Base-by-base conservation (phyloP, 2,329 filamentous ascomycete genomes). In the Colletotrichum spinosum region DNA sequence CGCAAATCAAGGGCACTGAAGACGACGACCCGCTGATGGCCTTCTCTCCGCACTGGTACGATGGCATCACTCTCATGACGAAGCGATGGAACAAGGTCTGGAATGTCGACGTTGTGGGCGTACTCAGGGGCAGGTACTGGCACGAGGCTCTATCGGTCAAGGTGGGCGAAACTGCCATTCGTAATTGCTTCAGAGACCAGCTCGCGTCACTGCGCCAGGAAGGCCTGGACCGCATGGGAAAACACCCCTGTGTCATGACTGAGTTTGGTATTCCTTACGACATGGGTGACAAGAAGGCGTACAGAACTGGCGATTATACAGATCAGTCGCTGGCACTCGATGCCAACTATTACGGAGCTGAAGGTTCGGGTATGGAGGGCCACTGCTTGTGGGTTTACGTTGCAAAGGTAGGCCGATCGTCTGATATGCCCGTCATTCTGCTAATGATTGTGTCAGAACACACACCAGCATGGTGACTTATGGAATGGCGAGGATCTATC, bases 401-500 rank as follows among this genome's bases (percentile, higher is more conserved):
- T 67, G 86, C 88, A 17, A 86, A 86, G 73, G 91, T 92, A 81
- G 74, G 84, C 70, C 15, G 2, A 1, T 33, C 11, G 8, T 54
- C 44, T 4, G 4, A 8, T 38, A 15, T 3, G 6, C 2, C 6
- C 9, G 13, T 15, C 17, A 33, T 15, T 10, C 41, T 34, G 42
- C 59, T 68, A 39, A 68, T 37, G 7, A 2, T 6, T 62, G 56
- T 42, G 50, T 10, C 69, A 92, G 85, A 99, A 98, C 75, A 90
- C 91, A 67, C 96, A 99, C 74, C 84, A 90, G 73, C 90, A 92
- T 79, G 96, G 96, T 59, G 96, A 99, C 72, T 89, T 93, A 69
- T 99, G 96, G 96, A 99, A 99, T 70, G 96, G 96, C 51, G 96
- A 99, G 77, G 96, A 99, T 75, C 80, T 99, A 39, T 97, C 94